These are phyloP conservation scores for Ascochyta viciae-villosae DNA, from an alignment of 2,329 filamentous ascomycete genomes.

Conservation along the genomic window DNA sequence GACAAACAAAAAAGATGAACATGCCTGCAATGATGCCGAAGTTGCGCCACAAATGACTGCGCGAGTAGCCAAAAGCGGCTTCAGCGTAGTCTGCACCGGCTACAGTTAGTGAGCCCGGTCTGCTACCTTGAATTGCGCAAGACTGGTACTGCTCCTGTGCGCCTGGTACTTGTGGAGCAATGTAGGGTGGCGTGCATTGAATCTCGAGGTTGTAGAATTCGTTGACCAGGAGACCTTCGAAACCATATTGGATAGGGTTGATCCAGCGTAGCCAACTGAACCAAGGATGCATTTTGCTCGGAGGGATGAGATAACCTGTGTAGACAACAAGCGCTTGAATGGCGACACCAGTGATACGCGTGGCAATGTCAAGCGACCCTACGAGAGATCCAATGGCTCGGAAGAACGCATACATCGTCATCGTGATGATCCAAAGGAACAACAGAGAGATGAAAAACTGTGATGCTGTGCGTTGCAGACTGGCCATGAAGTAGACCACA, in stretches of 20 bases:
- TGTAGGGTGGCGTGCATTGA: conserved; percentile 61
- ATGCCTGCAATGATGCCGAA: conserved; percentile 61
- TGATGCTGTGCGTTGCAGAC: conserved; percentile 62
- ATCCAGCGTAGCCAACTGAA: conserved; percentile 52
- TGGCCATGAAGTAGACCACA: conserved; percentile 69
- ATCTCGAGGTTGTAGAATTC: conserved; percentile 69
- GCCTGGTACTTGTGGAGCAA: conserved; percentile 62
- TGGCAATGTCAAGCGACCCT: conserved; percentile 47
- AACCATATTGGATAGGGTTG: conserved; percentile 71
- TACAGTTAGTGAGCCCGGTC: conserved; percentile 60
- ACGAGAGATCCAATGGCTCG: conserved; percentile 47
- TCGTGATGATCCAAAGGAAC: conserved; percentile 65
- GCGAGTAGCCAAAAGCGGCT: conserved; percentile 61
- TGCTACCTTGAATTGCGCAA: conserved; percentile 65
- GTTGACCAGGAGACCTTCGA: conserved; percentile 72
- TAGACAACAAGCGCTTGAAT: conserved; percentile 52
- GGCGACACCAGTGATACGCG: conserved; percentile 50
- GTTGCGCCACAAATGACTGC: conserved; percentile 67
- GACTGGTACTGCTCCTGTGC: conserved; percentile 61
- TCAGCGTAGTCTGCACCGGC: conserved; percentile 64
- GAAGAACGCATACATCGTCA: conserved; percentile 55
- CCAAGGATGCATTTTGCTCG: conserved; percentile 51
- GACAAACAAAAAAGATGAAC: conserved; percentile 57
- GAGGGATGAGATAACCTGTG: conserved; percentile 51
- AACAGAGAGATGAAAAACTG: conserved; percentile 69